A percentile compares a stretch with the other conserved stretches of the same genome.
phyloP scores from a whole-genome alignment of 78 protist species.

The Dictyostelium firmibasis region DNA sequence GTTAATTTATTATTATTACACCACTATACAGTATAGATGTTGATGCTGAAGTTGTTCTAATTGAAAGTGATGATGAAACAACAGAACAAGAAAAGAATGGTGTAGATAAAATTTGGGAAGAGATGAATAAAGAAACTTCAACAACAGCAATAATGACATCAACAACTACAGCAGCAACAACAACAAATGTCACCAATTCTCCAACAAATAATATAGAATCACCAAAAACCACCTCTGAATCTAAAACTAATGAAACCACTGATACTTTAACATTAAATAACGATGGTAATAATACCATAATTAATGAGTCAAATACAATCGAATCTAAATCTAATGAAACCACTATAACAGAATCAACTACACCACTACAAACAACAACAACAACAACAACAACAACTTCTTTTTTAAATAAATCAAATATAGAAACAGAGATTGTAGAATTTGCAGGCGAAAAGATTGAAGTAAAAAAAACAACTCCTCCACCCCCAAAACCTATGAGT shows the following conservation, averaged over 20 bases:
- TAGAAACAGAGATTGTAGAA: conserved; percentile 21
- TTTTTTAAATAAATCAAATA: not conserved
- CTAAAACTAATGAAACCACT: not conserved
- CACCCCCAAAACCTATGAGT: not conserved
- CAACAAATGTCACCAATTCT: not conserved
- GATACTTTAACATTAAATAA: not conserved
- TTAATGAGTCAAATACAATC: not conserved
- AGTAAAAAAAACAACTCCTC: not conserved
- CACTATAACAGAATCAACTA: not conserved
- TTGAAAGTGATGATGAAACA: not conserved
- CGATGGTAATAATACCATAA: not conserved
- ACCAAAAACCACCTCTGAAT: too few species aligned
- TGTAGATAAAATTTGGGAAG: conserved; percentile 22
- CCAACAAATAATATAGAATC: too few species aligned
- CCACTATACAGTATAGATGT: not conserved
- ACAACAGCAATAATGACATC: not conserved
- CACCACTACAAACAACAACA: not conserved
- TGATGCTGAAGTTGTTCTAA: not conserved
- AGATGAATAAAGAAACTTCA: conserved; percentile 10
- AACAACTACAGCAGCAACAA: not conserved
- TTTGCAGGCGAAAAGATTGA: conserved; percentile 54
- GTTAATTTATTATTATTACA: not conserved
- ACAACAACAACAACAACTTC: not conserved
- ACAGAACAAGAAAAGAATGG: not conserved
- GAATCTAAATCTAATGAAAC: too few species aligned